Conservation (phyloP, 1,284 basidiomycete genomes). For the Rhizoctonia solani region DNA sequence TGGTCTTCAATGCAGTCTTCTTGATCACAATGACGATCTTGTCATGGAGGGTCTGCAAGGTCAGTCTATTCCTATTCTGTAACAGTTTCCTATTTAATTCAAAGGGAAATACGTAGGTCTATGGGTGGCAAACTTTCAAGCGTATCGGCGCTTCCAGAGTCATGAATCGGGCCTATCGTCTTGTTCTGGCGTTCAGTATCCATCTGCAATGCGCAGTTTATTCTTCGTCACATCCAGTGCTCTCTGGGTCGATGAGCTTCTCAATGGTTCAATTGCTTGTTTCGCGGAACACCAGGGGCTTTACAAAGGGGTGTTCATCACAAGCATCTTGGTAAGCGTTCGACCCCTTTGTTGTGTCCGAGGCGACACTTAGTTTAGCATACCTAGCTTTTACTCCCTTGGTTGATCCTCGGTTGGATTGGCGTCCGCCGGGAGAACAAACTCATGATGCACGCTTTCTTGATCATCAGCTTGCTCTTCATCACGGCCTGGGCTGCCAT, state of each 20-base stretch:
- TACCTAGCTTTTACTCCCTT: slow-evolving; percentile 63
- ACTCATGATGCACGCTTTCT: slow-evolving; percentile 64
- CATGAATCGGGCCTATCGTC: slow-evolving; percentile 68
- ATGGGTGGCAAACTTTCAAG: slow-evolving; percentile 84
- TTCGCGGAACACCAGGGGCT: slow-evolving; percentile 42
- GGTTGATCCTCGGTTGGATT: slow-evolving; percentile 76
- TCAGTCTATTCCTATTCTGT: slow-evolving; percentile 42
- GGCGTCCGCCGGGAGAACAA: slow-evolving; percentile 68
- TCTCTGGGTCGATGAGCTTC: slow-evolving; percentile 76
- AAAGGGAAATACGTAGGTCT: too few relatives aligned
- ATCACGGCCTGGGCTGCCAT: slow-evolving; percentile 67
- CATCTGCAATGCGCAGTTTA: slow-evolving; percentile 73
- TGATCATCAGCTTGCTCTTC: slow-evolving; percentile 62
- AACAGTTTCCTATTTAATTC: neutral
- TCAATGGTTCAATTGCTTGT: slow-evolving; percentile 62
- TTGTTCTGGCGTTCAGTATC: slow-evolving; percentile 71
- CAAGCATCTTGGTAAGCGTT: slow-evolving; percentile 47
- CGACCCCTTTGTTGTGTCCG: neutral
- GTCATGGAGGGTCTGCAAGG: slow-evolving; percentile 75
- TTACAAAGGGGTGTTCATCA: slow-evolving; percentile 63
- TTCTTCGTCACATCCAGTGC: slow-evolving; percentile 68
- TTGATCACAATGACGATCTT: slow-evolving; percentile 65
- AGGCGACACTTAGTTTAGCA: slow-evolving; percentile 1
- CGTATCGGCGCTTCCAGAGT: slow-evolving; percentile 74
- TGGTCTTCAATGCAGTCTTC: slow-evolving; percentile 64